These are phyloP conservation scores for Colletotrichum incanum DNA, from an alignment of 2,329 filamentous ascomycete genomes.

Conservation along the genomic window DNA sequence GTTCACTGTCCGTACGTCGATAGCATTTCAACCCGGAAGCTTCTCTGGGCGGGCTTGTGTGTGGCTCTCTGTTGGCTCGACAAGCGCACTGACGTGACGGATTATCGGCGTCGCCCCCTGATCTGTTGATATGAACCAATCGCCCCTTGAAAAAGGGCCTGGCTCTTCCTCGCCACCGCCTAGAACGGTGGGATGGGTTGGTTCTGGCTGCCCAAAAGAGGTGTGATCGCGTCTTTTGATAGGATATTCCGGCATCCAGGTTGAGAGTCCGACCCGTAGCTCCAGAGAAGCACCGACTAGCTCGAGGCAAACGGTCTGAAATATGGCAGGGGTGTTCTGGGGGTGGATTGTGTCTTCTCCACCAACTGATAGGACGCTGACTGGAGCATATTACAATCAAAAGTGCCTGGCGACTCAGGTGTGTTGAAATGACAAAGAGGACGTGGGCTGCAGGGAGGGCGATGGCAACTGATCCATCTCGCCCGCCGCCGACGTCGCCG, in stretches of 20 bases:
- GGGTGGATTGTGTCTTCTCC: constrained; percentile 28
- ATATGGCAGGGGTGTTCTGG: constrained; percentile 20
- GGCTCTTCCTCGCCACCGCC: constrained; percentile 29
- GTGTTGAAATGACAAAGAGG: background rate
- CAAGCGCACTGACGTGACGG: constrained; percentile 23
- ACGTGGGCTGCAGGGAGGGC: background rate
- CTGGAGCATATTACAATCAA: constrained; percentile 23
- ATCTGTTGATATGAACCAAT: constrained; percentile 4
- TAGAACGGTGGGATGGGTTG: constrained; percentile 15
- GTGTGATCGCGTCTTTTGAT: constrained; percentile 19
- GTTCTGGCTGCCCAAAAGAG: background rate
- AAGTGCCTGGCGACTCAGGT: background rate
- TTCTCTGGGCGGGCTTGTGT: constrained; percentile 16
- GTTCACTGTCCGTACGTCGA: background rate
- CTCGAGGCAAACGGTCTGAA: constrained; percentile 8
- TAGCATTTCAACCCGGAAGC: constrained; percentile 19
- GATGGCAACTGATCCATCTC: constrained; percentile 29
- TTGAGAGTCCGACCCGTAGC: background rate
- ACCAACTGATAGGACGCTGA: constrained; percentile 36
- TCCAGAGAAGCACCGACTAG: background rate
- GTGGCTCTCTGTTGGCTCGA: constrained; percentile 21
- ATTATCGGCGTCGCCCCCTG: constrained; percentile 24
- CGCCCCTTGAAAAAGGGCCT: background rate
- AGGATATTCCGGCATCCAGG: constrained; percentile 21
- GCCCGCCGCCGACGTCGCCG: constrained; percentile 1